phyloP scores from a whole-genome alignment of 345 rosid species.

The Moricandia arvensis region DNA sequence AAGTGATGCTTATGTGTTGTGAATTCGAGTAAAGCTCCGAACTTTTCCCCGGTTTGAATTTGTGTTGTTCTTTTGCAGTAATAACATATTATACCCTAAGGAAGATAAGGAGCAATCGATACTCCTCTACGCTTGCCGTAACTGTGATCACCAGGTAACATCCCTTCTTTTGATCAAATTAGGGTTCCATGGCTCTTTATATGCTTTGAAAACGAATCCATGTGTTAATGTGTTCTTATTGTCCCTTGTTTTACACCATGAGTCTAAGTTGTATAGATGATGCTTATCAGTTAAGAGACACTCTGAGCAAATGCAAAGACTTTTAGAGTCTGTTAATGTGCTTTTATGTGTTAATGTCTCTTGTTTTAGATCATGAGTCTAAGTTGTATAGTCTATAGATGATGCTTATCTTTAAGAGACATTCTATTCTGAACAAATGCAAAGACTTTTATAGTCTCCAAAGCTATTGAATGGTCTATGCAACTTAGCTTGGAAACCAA shows the following conservation, averaged over 20 bases:
- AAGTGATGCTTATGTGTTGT: too few species aligned
- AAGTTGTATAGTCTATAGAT: too few species aligned
- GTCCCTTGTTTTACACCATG: too few species aligned
- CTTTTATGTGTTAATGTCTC: too few species aligned
- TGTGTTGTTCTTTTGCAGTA: conserved; percentile 39
- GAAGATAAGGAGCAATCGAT: conserved; percentile 62
- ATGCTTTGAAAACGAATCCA: too few species aligned
- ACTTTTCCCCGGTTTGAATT: not conserved
- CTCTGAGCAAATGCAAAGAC: not conserved
- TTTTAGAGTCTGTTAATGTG: not conserved
- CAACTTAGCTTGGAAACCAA: not conserved
- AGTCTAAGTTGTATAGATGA: too few species aligned
- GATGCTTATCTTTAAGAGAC: too few species aligned
- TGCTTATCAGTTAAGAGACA: too few species aligned
- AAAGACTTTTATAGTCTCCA: not conserved
- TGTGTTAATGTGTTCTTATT: too few species aligned
- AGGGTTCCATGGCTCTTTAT: too few species aligned
- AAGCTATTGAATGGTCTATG: not conserved
- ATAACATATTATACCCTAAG: conserved; percentile 72
- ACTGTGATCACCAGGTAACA: conserved; percentile 77
- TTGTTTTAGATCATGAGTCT: too few species aligned
- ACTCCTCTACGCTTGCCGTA: conserved; percentile 79
- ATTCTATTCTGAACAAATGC: not conserved
- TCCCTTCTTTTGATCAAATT: not conserved
- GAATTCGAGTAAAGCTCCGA: not conserved